phyloP scores from a whole-genome alignment of 169 alveolate species.

The Amoebophrya sp. region DNA sequence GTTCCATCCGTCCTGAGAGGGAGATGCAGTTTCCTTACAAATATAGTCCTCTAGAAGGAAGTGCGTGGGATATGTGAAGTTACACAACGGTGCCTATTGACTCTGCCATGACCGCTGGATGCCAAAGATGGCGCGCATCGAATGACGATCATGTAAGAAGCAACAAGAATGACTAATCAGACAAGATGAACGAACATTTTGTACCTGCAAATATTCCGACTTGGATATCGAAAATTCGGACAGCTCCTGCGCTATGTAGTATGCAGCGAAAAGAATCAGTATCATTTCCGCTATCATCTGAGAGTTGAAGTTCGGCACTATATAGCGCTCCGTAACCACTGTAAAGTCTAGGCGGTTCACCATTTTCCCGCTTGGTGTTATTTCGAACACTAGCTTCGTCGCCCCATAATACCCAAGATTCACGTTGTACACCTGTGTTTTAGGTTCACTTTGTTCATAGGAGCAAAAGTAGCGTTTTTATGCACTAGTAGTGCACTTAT shows the following conservation, averaged over 20 bases:
- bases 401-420: slow-evolving; percentile 30
- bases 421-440: slow-evolving; percentile 8
- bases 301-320: not conserved
- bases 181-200: too few species aligned
- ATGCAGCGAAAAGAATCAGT: slow-evolving; percentile 23
- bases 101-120: too few species aligned
- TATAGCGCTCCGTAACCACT: not conserved
- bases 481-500: too few species aligned
- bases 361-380: not conserved
- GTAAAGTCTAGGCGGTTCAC: not conserved
- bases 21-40: not conserved
- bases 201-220: slow-evolving; percentile 4
- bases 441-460: too few species aligned
- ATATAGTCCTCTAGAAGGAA: too few species aligned
- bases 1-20: slow-evolving; percentile 26
- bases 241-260: slow-evolving; percentile 27
- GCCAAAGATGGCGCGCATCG: too few species aligned
- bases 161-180: too few species aligned
- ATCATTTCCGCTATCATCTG: slow-evolving; percentile 25
- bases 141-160: too few species aligned
- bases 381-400: slow-evolving; percentile 27
- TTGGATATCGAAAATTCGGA: slow-evolving; percentile 16
- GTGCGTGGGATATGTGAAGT: too few species aligned
- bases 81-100: too few species aligned
- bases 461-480: too few species aligned